Evolutionary conservation across 2,329 filamentous ascomycete genomes (phyloP), one percentile per base, ranked within the genome.

Genomic region (Penicillium sp.): DNA sequence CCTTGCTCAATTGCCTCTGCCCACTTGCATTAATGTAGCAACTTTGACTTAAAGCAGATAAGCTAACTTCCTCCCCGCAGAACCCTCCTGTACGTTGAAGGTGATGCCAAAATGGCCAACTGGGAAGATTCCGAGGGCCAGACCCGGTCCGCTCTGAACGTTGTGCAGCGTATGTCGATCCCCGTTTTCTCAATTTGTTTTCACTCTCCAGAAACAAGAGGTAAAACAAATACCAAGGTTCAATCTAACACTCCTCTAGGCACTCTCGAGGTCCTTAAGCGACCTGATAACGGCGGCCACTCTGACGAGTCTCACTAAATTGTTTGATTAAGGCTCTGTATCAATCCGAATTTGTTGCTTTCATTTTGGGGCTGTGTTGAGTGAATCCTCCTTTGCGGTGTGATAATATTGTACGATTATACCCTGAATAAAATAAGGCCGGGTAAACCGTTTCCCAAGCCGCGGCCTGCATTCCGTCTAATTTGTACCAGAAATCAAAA

Each of bases 31-130:
- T 10, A 13, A 42, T 31, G 5, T 20, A 20, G 5, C 44, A 37
- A n/a, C 8, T 29, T 11, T 10, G 26, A 20, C 8, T 40, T 37
- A 31, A 18, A 24, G 24, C 26, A 40, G 34, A 52, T 35, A 14
- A 39, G 34, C 53, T 56, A 37, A 56, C 29, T 4, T 18, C 2
- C 2, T 13, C 1, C 20, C 11, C 3, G 10, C 66, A 96, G 92
- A 58, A 83, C 90, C 14, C 79, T 91, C 49, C 81, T 99, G 60
- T 91, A 85, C 69, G 79, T 97, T 48, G 93, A 97, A 74, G 92
- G 89, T 43, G 90, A 97, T 59, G 89, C 88, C 59, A 78, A 78
- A 63, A 85, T 93, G 78, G 81, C 77, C 65, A 79, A 74, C 43
- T 93, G 85, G 71, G 83, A 88, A 64, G 86, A 89, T 65, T 72